Percentiles rank a stretch among this genome's conserved stretches.
phyloP scores from a whole-genome alignment of 495 filamentous ascomycete species.

The Haplographium delicatum region DNA sequence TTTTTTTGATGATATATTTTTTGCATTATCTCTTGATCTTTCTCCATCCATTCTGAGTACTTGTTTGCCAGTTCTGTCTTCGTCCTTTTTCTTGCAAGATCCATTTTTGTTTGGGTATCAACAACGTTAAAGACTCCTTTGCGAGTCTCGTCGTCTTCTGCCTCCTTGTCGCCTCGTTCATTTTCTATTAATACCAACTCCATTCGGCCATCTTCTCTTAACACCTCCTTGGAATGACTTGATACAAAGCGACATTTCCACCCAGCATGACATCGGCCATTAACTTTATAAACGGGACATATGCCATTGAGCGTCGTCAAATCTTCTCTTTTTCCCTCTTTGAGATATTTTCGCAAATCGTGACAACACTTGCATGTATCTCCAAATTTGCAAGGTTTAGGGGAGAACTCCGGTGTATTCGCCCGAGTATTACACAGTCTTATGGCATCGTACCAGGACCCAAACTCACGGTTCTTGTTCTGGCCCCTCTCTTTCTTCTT shows the following conservation, averaged over 20 bases:
- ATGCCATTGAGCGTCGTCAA: slow-evolving; percentile 65
- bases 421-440: slow-evolving; percentile 69
- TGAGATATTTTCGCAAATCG: slow-evolving; percentile 77
- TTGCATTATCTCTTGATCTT: slow-evolving; percentile 49
- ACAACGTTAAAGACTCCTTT: slow-evolving; percentile 71
- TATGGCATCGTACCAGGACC: slow-evolving; percentile 68
- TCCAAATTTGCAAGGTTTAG: slow-evolving; percentile 64
- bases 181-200: slow-evolving; percentile 66
- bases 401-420: slow-evolving; percentile 68
- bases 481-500: slow-evolving; percentile 72
- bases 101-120: slow-evolving; percentile 56
- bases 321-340: slow-evolving; percentile 74
- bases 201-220: slow-evolving; percentile 67
- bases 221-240: slow-evolving; percentile 73
- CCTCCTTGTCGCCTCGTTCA: slow-evolving; percentile 17
- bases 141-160: slow-evolving; percentile 31
- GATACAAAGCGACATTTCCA: slow-evolving; percentile 90
- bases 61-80: slow-evolving; percentile 64
- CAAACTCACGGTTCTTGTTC: slow-evolving; percentile 83
- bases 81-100: slow-evolving; percentile 62
- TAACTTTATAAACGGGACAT: slow-evolving; percentile 74
- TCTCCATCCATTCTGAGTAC: slow-evolving; percentile 70
- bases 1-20: slow-evolving; percentile 43
- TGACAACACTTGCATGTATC: slow-evolving; percentile 75
- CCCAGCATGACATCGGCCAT: slow-evolving; percentile 71